phyloP scores from a whole-genome alignment of 192 early-diverging fungal genomes.

The Mortierella claussenii region DNA sequence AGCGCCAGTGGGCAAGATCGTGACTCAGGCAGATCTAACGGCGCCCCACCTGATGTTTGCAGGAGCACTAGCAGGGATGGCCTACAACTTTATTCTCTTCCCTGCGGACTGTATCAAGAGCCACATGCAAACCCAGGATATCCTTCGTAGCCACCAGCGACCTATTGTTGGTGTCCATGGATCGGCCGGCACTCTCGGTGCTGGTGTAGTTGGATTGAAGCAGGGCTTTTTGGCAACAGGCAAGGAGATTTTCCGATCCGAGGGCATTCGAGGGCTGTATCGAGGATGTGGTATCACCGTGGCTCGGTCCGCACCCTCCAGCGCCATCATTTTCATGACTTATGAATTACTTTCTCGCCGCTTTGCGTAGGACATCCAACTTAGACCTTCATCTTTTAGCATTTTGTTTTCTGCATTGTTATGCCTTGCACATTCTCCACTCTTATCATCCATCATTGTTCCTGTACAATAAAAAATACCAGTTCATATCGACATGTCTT shows the following conservation, averaged over 20 bases:
- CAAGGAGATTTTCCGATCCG: conserved; percentile 73
- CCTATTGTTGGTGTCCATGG: neutral
- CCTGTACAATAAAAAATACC: neutral
- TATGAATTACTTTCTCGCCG: conserved; percentile 65
- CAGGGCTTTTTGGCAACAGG: conserved; percentile 71
- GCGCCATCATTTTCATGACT: conserved; percentile 95
- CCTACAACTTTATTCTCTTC: conserved; percentile 87
- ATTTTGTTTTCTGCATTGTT: neutral
- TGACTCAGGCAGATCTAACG: conserved; percentile 77
- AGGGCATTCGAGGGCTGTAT: conserved; percentile 90
- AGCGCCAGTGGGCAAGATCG: conserved; percentile 8
- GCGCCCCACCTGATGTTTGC: conserved; percentile 82
- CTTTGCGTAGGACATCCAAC: conserved; percentile 12
- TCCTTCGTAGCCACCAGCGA: conserved; percentile 52
- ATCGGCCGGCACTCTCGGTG: neutral
- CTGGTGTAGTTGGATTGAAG: too few relatives aligned
- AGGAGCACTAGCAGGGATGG: conserved; percentile 92
- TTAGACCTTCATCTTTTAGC: neutral
- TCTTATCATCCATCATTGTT: neutral
- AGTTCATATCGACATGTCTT: too few relatives aligned
- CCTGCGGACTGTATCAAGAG: conserved; percentile 96
- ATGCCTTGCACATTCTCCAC: neutral
- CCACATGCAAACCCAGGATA: conserved; percentile 89
- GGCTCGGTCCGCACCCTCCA: conserved; percentile 89
- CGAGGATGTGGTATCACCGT: conserved; percentile 95